Conservation (phyloP, 2,329 filamentous ascomycete species). For the Ceratocystis variospora region DNA sequence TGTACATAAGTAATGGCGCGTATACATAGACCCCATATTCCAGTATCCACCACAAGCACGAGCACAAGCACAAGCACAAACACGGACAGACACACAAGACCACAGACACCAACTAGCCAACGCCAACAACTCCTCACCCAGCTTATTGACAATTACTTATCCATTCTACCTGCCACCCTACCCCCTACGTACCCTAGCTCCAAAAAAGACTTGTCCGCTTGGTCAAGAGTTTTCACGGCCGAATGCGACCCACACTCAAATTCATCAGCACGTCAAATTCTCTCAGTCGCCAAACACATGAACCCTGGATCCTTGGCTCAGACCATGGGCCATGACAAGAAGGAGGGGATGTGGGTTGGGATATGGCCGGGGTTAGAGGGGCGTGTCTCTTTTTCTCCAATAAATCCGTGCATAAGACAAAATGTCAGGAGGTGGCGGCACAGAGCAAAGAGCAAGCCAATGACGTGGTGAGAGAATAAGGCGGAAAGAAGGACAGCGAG, state of each 20-base stretch:
- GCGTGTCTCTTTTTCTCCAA: background rate
- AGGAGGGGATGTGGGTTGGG: background rate
- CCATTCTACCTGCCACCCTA: background rate
- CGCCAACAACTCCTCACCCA: too few relatives aligned
- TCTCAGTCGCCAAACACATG: slow-evolving; percentile 1
- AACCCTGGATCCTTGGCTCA: slow-evolving; percentile 2
- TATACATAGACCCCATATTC: background rate
- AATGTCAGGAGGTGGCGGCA: slow-evolving; percentile 2
- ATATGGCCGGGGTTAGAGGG: background rate
- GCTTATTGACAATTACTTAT: too few relatives aligned
- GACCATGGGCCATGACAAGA: slow-evolving; percentile 2
- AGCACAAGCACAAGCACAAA: background rate
- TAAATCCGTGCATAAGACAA: background rate
- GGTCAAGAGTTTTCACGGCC: slow-evolving; percentile 6
- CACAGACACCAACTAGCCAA: background rate
- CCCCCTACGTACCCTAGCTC: background rate
- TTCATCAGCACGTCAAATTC: slow-evolving; percentile 10
- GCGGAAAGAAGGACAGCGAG: background rate
- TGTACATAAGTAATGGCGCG: background rate
- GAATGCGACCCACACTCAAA: slow-evolving; percentile 8
- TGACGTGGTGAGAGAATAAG: slow-evolving; percentile 4
- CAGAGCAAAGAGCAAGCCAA: background rate
- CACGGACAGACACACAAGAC: background rate
- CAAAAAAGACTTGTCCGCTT: background rate
- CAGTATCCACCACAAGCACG: background rate